Evolutionary conservation across 805 yeast genomes (phyloP), one percentile per base, ranked within the genome.

Genomic region (Candida anglica): DNA sequence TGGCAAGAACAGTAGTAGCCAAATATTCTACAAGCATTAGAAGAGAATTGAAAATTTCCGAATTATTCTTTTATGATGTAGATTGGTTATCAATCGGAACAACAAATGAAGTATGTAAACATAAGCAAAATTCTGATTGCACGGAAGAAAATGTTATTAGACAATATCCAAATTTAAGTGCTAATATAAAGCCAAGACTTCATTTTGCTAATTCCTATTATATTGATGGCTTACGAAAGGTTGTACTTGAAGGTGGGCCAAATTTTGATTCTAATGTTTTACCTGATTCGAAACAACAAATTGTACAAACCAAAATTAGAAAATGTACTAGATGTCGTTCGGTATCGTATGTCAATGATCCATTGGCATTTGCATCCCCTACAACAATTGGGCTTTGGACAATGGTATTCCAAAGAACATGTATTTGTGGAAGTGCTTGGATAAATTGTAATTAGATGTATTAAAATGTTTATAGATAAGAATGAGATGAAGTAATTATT

Each of bases 371-470:
- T 39, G 63, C 60, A 13, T 35, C 50, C 11, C 42, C 53, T 22
- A 40, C 47, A 40, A 34, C 65, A 34, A 41, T 63, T 21, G 69
- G 63, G 7, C 48, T 56, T 36, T 73, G 86, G 83, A 72, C 82
- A 1, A 64, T 77, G 60, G 79, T 81, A 1, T 80, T 77, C 52
- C 88, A 81, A 44, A 64, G 88, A 40, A 76, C 76, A 17, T 85
- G 95, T 56, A 61, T 84, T 22, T 85, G 95, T 55, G 93, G 93
- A 0, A 83, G 86, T 24, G 70, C 79, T 3, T 83, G 91, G 91
- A 77, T 77, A 2, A 71, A 71, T 40, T 30, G 32, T 22, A 13
- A 4, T 7, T 15, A 28, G 15, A 28, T 5, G 5, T 18, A 27
- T 14, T 11, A 16, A 21, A 21, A 21, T 21, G 23, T 9, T 9